Percentiles rank a stretch among this genome's conserved stretches.
Evolutionary conservation across 2,329 filamentous ascomycete species (phyloP).

Genomic region (Ceratocystis destructans): DNA sequence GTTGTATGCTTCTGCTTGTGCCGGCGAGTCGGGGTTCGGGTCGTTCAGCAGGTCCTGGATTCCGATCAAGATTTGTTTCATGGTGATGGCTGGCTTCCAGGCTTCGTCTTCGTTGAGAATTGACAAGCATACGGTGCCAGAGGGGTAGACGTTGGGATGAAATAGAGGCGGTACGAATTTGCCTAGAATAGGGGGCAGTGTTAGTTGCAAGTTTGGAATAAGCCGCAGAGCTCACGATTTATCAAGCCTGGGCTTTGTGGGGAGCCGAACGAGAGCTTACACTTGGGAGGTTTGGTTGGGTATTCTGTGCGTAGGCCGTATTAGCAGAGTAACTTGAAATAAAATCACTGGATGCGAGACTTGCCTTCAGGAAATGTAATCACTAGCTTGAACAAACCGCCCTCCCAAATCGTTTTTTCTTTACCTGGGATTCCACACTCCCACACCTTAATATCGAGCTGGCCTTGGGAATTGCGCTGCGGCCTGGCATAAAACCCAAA

Average conservation of each 20-base stretch:
- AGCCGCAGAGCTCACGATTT: neutral
- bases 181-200: slow-evolving; percentile 39
- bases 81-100: slow-evolving; percentile 96
- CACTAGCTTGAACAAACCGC: slow-evolving; percentile 89
- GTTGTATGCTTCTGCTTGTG: slow-evolving; percentile 94
- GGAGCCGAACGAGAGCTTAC: slow-evolving; percentile 40
- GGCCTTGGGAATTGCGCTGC: slow-evolving; percentile 57
- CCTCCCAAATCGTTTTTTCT: slow-evolving; percentile 93
- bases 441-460: slow-evolving; percentile 88
- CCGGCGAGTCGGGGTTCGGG: slow-evolving; percentile 91
- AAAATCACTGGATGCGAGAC: slow-evolving; percentile 24
- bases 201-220: neutral
- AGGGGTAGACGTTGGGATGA: slow-evolving; percentile 97
- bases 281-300: slow-evolving; percentile 96
- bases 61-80: slow-evolving; percentile 92
- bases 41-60: slow-evolving; percentile 94
- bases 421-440: slow-evolving; percentile 94
- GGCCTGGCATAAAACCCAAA: slow-evolving; percentile 96
- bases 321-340: neutral
- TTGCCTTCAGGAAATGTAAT: slow-evolving; percentile 86
- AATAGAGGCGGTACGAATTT: slow-evolving; percentile 94
- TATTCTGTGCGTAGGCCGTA: slow-evolving; percentile 51
- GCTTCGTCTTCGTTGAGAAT: slow-evolving; percentile 97
- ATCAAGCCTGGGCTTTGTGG: neutral
- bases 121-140: slow-evolving; percentile 89